Base-by-base conservation (phyloP, 2,329 filamentous ascomycete species). In the Pestalotiopsis sp. region DNA sequence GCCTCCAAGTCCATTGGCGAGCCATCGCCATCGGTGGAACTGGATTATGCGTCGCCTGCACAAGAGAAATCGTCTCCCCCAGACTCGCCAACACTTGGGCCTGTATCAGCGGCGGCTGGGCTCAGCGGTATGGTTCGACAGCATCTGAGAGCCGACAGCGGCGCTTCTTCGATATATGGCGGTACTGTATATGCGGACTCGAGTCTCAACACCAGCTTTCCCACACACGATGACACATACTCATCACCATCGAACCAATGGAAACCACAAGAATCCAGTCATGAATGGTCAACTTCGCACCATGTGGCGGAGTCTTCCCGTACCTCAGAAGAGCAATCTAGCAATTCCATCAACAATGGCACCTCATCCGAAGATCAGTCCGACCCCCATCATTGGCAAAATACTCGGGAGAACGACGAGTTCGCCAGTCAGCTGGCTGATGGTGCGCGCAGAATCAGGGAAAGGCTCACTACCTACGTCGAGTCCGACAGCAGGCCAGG, bases 41-140 rank as follows among this genome's bases (percentile, higher is more conserved):
- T 70, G 13, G 66, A 73, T n/a, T 68, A 71, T 36, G 73, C 73
- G 7, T 57, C 69, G 1, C 69, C 66, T 2, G 63, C 73, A 23
- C 70, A 71, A 12, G 71, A 79, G 0, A 73, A 75, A 11, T 70
- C 70, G 4, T 77, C 79, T 7, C 79, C 84, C 0, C 77, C 78
- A 11, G 93, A 97, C 75, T 97, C 94, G 0, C 94, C 95, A 0
- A 97, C 93, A 0, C 82, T 97, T 5, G 92, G 92, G 1, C 91
- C 92, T 45, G 59, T 72, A 0, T 84, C 84, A 17, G 82, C 82
- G 20, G n/a, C 66, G 4, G 41, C 57, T n/a, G 94, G 93, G 1
- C 84, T 98, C 17, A 95, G 91, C 75, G 92, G 92, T 1, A 88
- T 97, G 84, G 91, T 97, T 60, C 90, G 92, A 39, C 91, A 95